Conservation (phyloP, 1,284 basidiomycete species). For the Gymnopus androsaceus region DNA sequence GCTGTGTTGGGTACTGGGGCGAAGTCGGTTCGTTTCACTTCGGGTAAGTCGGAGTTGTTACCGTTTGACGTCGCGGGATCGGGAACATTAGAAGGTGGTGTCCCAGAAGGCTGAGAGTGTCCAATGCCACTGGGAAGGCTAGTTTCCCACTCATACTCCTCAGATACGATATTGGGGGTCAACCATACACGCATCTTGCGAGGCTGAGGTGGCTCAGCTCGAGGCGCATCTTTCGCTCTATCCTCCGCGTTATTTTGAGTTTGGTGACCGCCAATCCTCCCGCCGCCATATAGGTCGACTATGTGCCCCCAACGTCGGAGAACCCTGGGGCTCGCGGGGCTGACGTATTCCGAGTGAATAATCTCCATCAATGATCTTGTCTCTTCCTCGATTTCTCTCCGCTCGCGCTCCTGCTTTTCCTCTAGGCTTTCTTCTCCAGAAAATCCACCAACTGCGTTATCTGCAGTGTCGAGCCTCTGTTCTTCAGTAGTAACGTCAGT, state of each 20-base stretch:
- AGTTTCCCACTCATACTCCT: conserved; percentile 4
- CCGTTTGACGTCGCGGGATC: neutral
- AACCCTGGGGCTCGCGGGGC: conserved; percentile 46
- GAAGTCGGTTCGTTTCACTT: neutral
- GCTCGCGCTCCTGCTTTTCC: neutral
- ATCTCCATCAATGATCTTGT: conserved; percentile 42
- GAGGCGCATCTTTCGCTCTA: too few relatives aligned
- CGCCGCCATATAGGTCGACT: conserved; percentile 22
- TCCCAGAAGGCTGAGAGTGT: neutral
- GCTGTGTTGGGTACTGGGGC: neutral
- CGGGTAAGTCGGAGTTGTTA: neutral
- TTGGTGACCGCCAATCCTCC: conserved; percentile 2
- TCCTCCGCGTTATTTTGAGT: too few relatives aligned
- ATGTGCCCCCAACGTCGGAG: conserved; percentile 37
- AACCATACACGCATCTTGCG: conserved; percentile 5
- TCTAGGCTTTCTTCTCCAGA: neutral
- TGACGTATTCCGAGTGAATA: conserved; percentile 54
- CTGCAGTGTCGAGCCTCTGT: neutral
- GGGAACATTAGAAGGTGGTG: neutral
- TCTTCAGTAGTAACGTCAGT: conserved; percentile 1
- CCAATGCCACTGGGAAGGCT: neutral
- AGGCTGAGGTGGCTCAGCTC: neutral
- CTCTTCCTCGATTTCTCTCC: conserved; percentile 27
- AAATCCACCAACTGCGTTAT: neutral
- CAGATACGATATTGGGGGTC: conserved; percentile 3